Evolutionary conservation across 2,329 filamentous ascomycete species (phyloP).

Genomic region (Periconia sp.): DNA sequence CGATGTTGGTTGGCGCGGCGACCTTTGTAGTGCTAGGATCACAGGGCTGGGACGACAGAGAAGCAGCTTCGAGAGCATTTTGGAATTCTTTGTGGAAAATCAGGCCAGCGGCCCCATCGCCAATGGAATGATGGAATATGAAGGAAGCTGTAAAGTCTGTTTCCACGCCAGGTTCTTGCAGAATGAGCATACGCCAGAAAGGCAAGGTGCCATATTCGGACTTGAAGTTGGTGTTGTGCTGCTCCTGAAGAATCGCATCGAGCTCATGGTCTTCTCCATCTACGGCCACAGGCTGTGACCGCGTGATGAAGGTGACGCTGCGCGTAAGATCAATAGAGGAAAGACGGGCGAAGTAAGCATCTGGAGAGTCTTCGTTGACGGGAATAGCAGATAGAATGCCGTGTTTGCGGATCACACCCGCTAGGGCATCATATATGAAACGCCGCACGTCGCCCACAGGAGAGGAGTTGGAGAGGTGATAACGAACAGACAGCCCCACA

Average conservation of each 20-base stretch:
- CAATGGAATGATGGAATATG: constrained; percentile 54
- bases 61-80: constrained; percentile 33
- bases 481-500: too few relatives aligned
- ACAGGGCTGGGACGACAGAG: constrained; percentile 9
- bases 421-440: not conserved
- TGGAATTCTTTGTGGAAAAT: constrained; percentile 51
- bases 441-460: not conserved
- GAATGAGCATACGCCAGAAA: constrained; percentile 51
- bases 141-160: constrained; percentile 50
- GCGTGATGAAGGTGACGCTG: constrained; percentile 35
- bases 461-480: too few relatives aligned
- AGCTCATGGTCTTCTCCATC: constrained; percentile 40
- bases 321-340: constrained; percentile 46
- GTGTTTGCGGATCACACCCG: constrained; percentile 24
- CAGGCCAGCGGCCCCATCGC: constrained; percentile 51
- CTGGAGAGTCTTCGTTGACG: constrained; percentile 38
- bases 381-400: constrained; percentile 50
- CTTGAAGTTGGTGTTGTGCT: constrained; percentile 49
- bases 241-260: constrained; percentile 43
- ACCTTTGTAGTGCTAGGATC: constrained; percentile 16
- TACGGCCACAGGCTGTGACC: constrained; percentile 3
- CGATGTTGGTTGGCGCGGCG: not conserved
- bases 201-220: constrained; percentile 31
- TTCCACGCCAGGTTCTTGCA: constrained; percentile 19
- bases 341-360: constrained; percentile 50